Percentiles rank a stretch among this genome's conserved stretches.
Conservation (phyloP, 164 flowering plant species). For the Buxus sempervirens region DNA sequence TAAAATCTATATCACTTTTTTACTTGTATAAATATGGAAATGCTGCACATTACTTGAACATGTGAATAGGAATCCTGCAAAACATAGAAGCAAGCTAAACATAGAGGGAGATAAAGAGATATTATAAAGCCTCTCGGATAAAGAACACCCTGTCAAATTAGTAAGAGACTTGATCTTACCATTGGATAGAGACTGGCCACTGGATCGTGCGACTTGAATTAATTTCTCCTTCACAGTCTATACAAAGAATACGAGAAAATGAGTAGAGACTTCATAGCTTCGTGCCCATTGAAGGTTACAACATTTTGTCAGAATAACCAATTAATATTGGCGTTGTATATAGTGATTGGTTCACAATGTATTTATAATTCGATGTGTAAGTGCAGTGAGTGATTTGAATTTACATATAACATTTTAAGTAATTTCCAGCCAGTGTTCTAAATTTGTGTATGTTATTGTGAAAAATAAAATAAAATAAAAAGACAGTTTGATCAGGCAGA, state of each 20-base stretch:
- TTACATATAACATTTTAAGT: too few relatives aligned
- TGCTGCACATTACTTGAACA: neutral
- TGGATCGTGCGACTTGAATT: conserved; percentile 70
- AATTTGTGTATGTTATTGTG: neutral
- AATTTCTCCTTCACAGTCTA: conserved; percentile 75
- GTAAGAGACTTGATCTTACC: conserved; percentile 32
- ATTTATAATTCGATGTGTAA: too few relatives aligned
- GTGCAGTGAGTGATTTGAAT: too few relatives aligned
- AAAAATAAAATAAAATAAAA: too few relatives aligned
- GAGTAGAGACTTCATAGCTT: neutral
- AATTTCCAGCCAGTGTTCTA: too few relatives aligned
- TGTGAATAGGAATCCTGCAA: neutral
- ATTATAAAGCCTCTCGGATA: neutral
- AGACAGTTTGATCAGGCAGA: neutral
- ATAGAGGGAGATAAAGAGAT: neutral
- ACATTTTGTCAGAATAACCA: too few relatives aligned
- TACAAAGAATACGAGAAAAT: conserved; percentile 2
- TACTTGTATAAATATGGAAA: neutral
- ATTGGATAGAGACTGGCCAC: conserved; percentile 32
- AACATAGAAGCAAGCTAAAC: neutral
- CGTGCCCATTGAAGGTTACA: neutral
- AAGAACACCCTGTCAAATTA: neutral
- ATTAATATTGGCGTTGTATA: neutral
- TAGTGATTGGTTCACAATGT: too few relatives aligned
- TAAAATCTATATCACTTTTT: neutral